Evolutionary conservation across 371 early-diverging fungal genomes (phyloP).

Genomic region (Apophysomyces sp.): DNA sequence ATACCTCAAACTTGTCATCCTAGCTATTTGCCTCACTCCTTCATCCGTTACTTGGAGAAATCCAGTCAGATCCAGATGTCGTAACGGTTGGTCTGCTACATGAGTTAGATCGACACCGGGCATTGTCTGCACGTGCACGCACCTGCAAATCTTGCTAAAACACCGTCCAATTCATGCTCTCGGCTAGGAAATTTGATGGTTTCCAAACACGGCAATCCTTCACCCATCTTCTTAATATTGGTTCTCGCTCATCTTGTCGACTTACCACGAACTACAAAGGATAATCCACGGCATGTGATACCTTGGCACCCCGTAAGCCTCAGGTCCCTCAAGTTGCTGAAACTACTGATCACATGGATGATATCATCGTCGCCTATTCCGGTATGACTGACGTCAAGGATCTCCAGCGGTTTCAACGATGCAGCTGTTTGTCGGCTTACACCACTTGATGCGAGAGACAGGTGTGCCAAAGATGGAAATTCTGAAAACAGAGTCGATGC

Average conservation of each 20-base stretch:
- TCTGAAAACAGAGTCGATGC: conserved; percentile 8
- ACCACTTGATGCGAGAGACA: conserved; percentile 26
- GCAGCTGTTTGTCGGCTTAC: conserved; percentile 10
- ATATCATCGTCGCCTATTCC: conserved; percentile 25
- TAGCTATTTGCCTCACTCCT: conserved; percentile 26
- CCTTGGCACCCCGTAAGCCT: conserved; percentile 27
- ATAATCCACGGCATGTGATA: conserved; percentile 22
- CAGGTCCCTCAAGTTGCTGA: conserved; percentile 24
- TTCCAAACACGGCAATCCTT: conserved; percentile 27
- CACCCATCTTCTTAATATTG: background rate
- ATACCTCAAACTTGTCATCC: conserved; percentile 31
- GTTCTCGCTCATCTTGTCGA: background rate
- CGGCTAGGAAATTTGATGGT: conserved; percentile 35
- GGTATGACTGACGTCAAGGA: conserved; percentile 31
- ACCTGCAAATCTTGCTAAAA: conserved; percentile 33
- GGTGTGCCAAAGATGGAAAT: conserved; percentile 20
- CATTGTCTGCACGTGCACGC: background rate
- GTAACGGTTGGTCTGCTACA: conserved; percentile 29
- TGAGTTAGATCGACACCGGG: background rate
- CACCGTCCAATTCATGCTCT: conserved; percentile 35
- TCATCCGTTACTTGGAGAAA: conserved; percentile 35
- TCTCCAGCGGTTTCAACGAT: conserved; percentile 8
- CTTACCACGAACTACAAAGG: conserved; percentile 33
- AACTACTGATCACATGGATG: conserved; percentile 18
- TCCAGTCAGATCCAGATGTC: conserved; percentile 29